Base-by-base conservation (phyloP, 2,329 filamentous ascomycete species). In the Aureobasidium uvarum region DNA sequence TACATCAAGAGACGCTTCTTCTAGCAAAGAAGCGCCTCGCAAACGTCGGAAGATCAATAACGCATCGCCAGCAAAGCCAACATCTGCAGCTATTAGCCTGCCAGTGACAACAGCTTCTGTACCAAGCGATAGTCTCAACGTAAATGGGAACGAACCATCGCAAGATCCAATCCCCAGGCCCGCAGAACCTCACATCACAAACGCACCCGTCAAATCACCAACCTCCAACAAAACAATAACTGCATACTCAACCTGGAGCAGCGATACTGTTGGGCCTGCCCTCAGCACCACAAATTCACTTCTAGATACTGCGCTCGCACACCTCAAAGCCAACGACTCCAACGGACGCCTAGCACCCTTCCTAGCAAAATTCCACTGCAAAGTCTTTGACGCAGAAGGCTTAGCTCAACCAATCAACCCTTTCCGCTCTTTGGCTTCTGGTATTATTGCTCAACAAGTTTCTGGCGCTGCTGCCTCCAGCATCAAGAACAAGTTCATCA, bases 401-500 rank as follows among this genome's bases (percentile, higher is more conserved):
- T 79, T 98, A n/a, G 86, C 88, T 33, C 92, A 97, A 76, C 83
- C 86, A 69, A 86, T 97, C 67, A 92, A 98, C 77, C 95, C 95
- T 0, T 99, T 97, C 73, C 88, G 89, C 71, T 88, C 86, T 66
- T 83, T 99, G 39, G 84, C 86, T 45, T 93, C 89, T 76, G 90
- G 92, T 60, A 97, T 99, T 74, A 96, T 98, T 71, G 92, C 91
- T 62, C 95, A 98, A 78, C 95, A 99, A 79, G 94, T 99, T 23
- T 96, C 92, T 0, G 92, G 94, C 20, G 92, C 92, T 6, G 95
- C 95, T 0, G 95, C 95, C 14, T 89, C 86, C 70, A 90, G 90
- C 6, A 98, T 99, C 78, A 93, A 94, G 76, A 85, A 84, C 58
- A 94, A 91, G 69, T 97, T 97, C 75, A 79, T 96, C 23, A 82